Evolutionary conservation across 2,329 filamentous ascomycete species (phyloP).

Genomic region (Rosellinia necatrix): DNA sequence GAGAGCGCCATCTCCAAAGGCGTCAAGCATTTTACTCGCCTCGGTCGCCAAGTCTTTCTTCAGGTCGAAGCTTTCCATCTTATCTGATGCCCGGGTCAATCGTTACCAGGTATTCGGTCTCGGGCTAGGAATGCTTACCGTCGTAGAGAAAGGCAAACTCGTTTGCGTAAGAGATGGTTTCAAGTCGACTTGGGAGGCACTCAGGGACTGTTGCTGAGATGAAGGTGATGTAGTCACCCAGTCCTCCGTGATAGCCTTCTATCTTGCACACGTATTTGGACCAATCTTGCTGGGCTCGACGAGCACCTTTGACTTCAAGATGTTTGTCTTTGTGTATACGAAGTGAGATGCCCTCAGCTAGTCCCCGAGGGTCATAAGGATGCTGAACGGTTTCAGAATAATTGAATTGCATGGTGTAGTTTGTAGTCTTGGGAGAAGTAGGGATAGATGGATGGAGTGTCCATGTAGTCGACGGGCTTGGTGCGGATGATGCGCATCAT

Average conservation of each 20-base stretch:
- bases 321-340: slow-evolving; percentile 32
- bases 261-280: slow-evolving; percentile 37
- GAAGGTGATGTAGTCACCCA: slow-evolving; percentile 40
- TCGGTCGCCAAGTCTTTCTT: slow-evolving; percentile 24
- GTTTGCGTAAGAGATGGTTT: slow-evolving; percentile 46
- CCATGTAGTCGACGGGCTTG: too few species aligned
- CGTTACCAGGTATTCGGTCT: slow-evolving; percentile 14
- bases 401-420: slow-evolving; percentile 33
- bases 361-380: slow-evolving; percentile 38
- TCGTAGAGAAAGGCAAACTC: slow-evolving; percentile 49
- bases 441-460: not conserved
- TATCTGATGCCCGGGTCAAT: slow-evolving; percentile 14
- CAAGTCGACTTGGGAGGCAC: slow-evolving; percentile 45
- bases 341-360: slow-evolving; percentile 36
- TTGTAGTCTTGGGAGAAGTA: too few species aligned
- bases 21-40: slow-evolving; percentile 30
- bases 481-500: not conserved
- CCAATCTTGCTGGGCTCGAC: slow-evolving; percentile 45
- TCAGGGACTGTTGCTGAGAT: slow-evolving; percentile 44
- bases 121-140: slow-evolving; percentile 19
- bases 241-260: slow-evolving; percentile 36
- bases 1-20: slow-evolving; percentile 29
- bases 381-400: slow-evolving; percentile 38
- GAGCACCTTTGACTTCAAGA: slow-evolving; percentile 38
- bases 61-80: slow-evolving; percentile 27